Percentiles rank a stretch among this genome's conserved stretches.
phyloP scores from a whole-genome alignment of 2,329 filamentous ascomycete genomes.

The Fusarium oligoseptatum region DNA sequence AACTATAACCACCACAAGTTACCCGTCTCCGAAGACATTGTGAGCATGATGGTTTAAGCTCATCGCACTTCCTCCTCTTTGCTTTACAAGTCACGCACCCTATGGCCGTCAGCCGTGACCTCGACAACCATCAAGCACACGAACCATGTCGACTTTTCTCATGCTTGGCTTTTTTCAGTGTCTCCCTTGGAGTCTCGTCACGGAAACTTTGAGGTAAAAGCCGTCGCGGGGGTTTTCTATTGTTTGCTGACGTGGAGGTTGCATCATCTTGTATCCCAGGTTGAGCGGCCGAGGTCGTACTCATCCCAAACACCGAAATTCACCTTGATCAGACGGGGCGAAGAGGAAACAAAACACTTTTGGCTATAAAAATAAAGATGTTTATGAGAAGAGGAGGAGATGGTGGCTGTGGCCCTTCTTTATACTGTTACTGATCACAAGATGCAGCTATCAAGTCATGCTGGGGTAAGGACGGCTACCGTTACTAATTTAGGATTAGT shows the following conservation, averaged over 20 bases:
- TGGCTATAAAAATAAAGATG: neutral
- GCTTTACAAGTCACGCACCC: slow-evolving; percentile 28
- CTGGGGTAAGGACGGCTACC: neutral
- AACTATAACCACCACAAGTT: slow-evolving; percentile 21
- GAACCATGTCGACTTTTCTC: slow-evolving; percentile 28
- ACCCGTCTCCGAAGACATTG: slow-evolving; percentile 19
- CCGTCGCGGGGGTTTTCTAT: neutral
- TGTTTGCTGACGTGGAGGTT: neutral
- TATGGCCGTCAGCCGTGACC: neutral
- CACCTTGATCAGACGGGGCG: neutral
- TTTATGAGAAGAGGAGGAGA: neutral
- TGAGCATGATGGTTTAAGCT: slow-evolving; percentile 24
- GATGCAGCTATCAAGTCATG: neutral
- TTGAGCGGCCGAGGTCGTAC: slow-evolving; percentile 1
- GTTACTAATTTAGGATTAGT: neutral
- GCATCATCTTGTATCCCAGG: slow-evolving; percentile 1
- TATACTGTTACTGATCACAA: neutral
- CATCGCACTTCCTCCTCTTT: slow-evolving; percentile 29
- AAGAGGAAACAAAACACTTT: neutral
- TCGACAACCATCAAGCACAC: neutral
- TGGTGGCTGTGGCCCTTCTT: neutral
- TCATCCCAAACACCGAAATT: neutral
- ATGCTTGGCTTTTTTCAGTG: neutral
- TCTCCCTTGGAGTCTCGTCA: neutral
- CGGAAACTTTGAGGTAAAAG: neutral